Percentiles rank a stretch among this genome's conserved stretches.
These are phyloP conservation scores for Moelleriella libera DNA, from an alignment of 2,329 filamentous ascomycete genomes.

Conservation along the genomic window DNA sequence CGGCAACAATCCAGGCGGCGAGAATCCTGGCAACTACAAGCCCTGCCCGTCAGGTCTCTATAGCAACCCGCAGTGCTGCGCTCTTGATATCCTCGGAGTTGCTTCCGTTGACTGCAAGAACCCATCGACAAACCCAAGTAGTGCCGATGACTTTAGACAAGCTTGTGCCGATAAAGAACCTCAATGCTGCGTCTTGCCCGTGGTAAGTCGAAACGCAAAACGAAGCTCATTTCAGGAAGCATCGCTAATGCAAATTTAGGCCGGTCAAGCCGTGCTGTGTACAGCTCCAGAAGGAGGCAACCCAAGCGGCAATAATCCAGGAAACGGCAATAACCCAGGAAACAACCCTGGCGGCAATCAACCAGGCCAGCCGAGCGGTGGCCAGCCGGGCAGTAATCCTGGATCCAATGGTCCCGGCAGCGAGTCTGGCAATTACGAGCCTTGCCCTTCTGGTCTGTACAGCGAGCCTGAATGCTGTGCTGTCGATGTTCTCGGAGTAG, in stretches of 20 bases:
- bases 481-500: slow-evolving; percentile 2
- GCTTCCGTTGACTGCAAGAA: slow-evolving; percentile 4
- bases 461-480: slow-evolving; percentile 6
- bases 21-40: background rate
- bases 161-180: background rate
- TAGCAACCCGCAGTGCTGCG: slow-evolving; percentile 6
- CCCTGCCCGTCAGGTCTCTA: slow-evolving; percentile 3
- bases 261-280: background rate
- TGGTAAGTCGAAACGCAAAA: background rate
- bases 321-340: background rate
- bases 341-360: background rate
- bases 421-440: background rate
- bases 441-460: slow-evolving; percentile 3
- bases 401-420: background rate
- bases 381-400: background rate
- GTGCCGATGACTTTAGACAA: background rate
- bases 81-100: slow-evolving; percentile 5
- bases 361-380: background rate
- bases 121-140: slow-evolving; percentile 1
- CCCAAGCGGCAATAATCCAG: background rate
- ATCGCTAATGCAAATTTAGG: background rate
- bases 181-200: slow-evolving; percentile 1
- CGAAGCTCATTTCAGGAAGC: background rate
- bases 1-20: slow-evolving; percentile 1
- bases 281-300: background rate